These are phyloP conservation scores for Helicostylum pulchrum DNA, from an alignment of 192 early-diverging fungal species.

Conservation along the genomic window DNA sequence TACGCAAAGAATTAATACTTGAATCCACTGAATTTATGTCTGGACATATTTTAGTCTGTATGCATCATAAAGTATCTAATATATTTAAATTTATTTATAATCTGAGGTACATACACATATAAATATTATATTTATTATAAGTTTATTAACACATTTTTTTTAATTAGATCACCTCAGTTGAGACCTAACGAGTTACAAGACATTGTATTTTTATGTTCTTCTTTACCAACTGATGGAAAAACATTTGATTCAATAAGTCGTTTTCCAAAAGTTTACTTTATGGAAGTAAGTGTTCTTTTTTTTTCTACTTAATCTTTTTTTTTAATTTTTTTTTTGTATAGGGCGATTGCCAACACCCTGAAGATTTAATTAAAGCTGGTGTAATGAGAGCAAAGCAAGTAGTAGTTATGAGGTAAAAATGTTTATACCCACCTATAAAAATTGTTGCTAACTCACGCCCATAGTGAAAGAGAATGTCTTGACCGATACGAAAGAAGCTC, in stretches of 20 bases:
- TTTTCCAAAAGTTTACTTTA: conserved; percentile 46
- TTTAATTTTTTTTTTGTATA: conserved; percentile 3
- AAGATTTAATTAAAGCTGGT: conserved; percentile 47
- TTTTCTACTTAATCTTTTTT: not conserved
- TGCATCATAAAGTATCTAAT: conserved; percentile 36
- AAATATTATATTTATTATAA: not conserved
- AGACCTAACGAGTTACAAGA: conserved; percentile 41
- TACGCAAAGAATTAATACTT: conserved; percentile 21
- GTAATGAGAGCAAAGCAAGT: conserved; percentile 43
- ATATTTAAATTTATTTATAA: conserved; percentile 37
- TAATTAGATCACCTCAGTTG: conserved; percentile 37
- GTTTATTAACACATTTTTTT: not conserved
- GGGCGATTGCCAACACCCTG: conserved; percentile 46
- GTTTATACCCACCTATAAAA: not conserved
- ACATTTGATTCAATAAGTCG: conserved; percentile 42
- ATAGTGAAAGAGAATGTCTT: conserved; percentile 30
- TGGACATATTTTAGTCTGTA: conserved; percentile 46
- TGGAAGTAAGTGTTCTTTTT: conserved; percentile 31
- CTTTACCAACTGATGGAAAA: conserved; percentile 27
- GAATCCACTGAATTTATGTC: conserved; percentile 18
- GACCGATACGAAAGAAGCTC: conserved; percentile 40
- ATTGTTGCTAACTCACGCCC: not conserved
- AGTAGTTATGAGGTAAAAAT: conserved; percentile 44
- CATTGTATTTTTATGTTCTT: conserved; percentile 42
- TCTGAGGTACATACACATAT: conserved; percentile 12